phyloP scores from a whole-genome alignment of 1,284 basidiomycete genomes.

The Moesziomyces globuligerus region DNA sequence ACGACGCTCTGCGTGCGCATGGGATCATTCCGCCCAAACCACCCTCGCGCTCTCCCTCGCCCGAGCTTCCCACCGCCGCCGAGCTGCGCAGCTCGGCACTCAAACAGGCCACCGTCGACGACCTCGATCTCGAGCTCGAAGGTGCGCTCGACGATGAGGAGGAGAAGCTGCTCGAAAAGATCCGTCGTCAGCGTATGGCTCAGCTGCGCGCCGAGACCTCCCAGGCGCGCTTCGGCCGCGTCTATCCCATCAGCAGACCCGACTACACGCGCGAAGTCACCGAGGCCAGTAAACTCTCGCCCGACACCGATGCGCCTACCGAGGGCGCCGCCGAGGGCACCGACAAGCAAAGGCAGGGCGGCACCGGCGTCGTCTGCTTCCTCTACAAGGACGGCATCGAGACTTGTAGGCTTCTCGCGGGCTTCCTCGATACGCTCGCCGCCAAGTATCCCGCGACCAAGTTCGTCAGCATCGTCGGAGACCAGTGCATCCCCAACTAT shows the following conservation, averaged over 20 bases:
- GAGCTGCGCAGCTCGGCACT: conserved; percentile 47
- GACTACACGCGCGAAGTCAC: conserved; percentile 96
- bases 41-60: conserved; percentile 64
- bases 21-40: conserved; percentile 65
- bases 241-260: conserved; percentile 87
- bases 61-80: conserved; percentile 48
- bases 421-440: conserved; percentile 80
- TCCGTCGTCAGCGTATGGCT: conserved; percentile 76
- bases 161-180: conserved; percentile 78
- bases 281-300: conserved; percentile 81
- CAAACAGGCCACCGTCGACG: conserved; percentile 52
- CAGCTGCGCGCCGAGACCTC: conserved; percentile 76
- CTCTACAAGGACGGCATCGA: conserved; percentile 80
- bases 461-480: conserved; percentile 93
- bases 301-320: conserved; percentile 56
- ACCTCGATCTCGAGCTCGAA: conserved; percentile 57
- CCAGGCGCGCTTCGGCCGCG: conserved; percentile 80
- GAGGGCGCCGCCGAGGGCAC: not conserved
- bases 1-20: conserved; percentile 63
- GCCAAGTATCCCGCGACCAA: conserved; percentile 87
- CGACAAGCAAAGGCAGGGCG: conserved; percentile 70
- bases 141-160: conserved; percentile 73
- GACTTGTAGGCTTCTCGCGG: conserved; percentile 77
- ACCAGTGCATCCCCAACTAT: conserved; percentile 92
- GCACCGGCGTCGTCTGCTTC: conserved; percentile 85